Conservation (phyloP, 2,329 filamentous ascomycete genomes). For the Achaetomium macrosporum region DNA sequence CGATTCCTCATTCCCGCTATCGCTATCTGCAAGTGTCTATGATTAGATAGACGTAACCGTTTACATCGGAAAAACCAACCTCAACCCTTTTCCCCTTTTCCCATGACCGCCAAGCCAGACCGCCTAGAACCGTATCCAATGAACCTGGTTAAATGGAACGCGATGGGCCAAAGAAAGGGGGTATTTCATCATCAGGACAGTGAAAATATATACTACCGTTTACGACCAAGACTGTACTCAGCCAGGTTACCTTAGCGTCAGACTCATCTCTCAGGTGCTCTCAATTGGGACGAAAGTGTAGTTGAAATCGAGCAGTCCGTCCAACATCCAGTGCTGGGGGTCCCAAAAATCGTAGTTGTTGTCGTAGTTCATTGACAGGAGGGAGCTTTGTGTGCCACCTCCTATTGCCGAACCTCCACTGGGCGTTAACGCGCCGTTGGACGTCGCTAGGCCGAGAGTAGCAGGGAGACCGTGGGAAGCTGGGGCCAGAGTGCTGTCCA, state of each 20-base stretch:
- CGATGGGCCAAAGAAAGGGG: slow-evolving; percentile 1
- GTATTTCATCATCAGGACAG: slow-evolving; percentile 10
- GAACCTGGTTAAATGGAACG: slow-evolving; percentile 4
- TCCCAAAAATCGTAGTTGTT: slow-evolving; percentile 84
- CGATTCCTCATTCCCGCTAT: not conserved
- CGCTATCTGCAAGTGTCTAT: slow-evolving; percentile 2
- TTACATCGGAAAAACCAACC: not conserved
- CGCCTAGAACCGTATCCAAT: slow-evolving; percentile 1
- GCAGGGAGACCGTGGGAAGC: slow-evolving; percentile 43
- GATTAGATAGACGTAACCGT: slow-evolving; percentile 1
- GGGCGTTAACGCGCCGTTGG: slow-evolving; percentile 50
- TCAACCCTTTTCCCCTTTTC: not conserved
- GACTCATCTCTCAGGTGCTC: slow-evolving; percentile 36
- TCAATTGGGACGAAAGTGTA: slow-evolving; percentile 58
- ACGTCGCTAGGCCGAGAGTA: slow-evolving; percentile 39
- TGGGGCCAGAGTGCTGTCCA: slow-evolving; percentile 54
- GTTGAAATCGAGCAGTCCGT: slow-evolving; percentile 76
- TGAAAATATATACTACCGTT: slow-evolving; percentile 8
- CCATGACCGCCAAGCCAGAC: not conserved
- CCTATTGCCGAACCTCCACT: slow-evolving; percentile 41
- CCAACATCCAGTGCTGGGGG: slow-evolving; percentile 88
- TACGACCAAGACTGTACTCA: not conserved
- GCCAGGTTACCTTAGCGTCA: not conserved
- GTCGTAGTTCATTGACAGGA: slow-evolving; percentile 53
- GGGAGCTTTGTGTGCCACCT: slow-evolving; percentile 38